phyloP scores from a whole-genome alignment of 2,329 filamentous ascomycete species.

The Onygenales sp. region DNA sequence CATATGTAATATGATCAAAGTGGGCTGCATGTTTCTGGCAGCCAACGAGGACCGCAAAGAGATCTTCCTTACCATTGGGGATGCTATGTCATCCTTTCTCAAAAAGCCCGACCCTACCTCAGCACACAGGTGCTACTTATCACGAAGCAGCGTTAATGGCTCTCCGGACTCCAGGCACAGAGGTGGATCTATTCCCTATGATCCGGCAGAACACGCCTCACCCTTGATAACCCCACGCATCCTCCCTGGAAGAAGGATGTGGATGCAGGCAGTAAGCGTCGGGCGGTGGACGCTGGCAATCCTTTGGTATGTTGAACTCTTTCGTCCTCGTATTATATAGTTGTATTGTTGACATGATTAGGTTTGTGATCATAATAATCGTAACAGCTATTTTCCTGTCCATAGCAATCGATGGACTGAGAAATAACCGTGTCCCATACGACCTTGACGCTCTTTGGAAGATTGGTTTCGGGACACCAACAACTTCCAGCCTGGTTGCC shows the following conservation, averaged over 20 bases:
- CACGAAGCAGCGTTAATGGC: conserved; percentile 4
- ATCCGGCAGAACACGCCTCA: no score
- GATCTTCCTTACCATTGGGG: conserved; percentile 25
- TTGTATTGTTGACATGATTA: not conserved
- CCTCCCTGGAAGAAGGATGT: not conserved
- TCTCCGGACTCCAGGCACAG: no score
- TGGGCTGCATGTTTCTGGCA: conserved; percentile 3
- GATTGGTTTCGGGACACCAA: conserved; percentile 2
- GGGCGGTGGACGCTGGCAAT: not conserved
- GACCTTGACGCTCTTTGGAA: not conserved
- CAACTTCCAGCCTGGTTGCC: not conserved
- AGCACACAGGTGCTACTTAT: conserved; percentile 14
- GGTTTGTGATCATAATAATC: not conserved
- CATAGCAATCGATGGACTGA: not conserved
- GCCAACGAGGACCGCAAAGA: conserved; percentile 1
- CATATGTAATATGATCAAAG: conserved; percentile 13
- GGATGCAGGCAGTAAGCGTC: not conserved
- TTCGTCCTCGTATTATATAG: not conserved
- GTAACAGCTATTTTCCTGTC: not conserved
- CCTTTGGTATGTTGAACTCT: not conserved
- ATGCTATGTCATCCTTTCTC: conserved; percentile 29
- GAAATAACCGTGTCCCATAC: not conserved
- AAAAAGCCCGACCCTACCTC: conserved; percentile 21
- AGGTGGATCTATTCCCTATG: no score
- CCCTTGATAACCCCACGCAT: not conserved